Base-by-base conservation (phyloP, 2,329 filamentous ascomycete genomes). In the Pseudohalonectria lignicola region DNA sequence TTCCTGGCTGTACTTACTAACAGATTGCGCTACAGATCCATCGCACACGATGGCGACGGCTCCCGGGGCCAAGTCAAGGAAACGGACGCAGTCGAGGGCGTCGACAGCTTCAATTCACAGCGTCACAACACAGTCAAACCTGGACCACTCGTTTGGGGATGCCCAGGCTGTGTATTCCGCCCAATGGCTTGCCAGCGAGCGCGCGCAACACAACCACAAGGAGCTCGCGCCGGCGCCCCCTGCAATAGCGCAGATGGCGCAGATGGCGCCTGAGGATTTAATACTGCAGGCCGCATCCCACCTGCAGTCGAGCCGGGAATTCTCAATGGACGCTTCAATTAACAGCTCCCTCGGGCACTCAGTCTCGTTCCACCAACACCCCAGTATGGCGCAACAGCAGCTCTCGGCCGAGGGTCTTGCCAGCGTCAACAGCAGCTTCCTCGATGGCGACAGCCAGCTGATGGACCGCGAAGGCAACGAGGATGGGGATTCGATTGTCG, bases 381-480 rank as follows among this genome's bases (percentile, higher is more conserved):
- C 55, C 21, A 43, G 38, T 43, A 45, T 53, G 44, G 49, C 45
- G 41, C 61, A 71, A 15, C 73, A 75, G 45, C 66, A 70, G 13
- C 55, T 76, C n/a, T 64, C 71, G 6, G 57, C 60, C 36, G 74
- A 79, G 31, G 64, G 67, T 28, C 78, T 69, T 47, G 61, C 57
- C 26, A 61, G 57, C 26, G 59, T 60, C 31, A 69, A 67, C 45
- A 59, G 61, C 43, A 76, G 67, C 53, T 78, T 76, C 47, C 67
- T 65, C 21, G 74, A 79, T 41, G 61, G 56, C 23, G 74, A 79
- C 38, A 71, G 66, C 47, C 74, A 79, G 48, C 64, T 79, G 46
- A 52, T 77, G 47, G 75, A 78, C 40, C 67, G 70, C 34, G 74
- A 79, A 33, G 71, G 73, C 20, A 66, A 68, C 32, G 71, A 76